phyloP scores from a whole-genome alignment of 2,329 filamentous ascomycete species.

The Paraphoma sp. region DNA sequence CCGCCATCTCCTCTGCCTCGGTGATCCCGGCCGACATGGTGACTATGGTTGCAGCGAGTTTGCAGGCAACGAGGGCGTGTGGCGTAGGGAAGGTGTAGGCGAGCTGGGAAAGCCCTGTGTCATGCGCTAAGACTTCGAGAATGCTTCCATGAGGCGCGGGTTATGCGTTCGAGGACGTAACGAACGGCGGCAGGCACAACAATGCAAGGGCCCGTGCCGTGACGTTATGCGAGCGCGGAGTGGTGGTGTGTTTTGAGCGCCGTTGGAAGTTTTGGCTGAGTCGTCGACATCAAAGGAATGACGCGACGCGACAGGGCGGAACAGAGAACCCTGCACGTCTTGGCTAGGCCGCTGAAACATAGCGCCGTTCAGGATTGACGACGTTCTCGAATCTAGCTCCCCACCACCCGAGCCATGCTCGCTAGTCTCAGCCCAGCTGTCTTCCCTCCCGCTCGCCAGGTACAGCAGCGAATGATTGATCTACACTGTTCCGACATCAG shows the following conservation, averaged over 20 bases:
- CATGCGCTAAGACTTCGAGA: conserved; percentile 1
- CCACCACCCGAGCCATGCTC: conserved; percentile 1
- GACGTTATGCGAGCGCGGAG: conserved; percentile 15
- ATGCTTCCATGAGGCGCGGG: conserved; percentile 7
- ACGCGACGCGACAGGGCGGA: conserved; percentile 22
- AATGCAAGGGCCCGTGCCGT: conserved; percentile 9
- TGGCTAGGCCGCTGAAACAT: conserved; percentile 30
- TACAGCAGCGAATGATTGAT: background rate
- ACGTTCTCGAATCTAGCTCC: conserved; percentile 9
- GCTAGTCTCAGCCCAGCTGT: conserved; percentile 10
- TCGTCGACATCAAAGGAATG: conserved; percentile 9
- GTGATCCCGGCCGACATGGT: conserved; percentile 17
- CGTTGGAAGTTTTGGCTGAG: conserved; percentile 9
- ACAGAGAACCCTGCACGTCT: conserved; percentile 5
- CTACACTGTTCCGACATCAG: background rate
- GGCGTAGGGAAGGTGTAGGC: conserved; percentile 32
- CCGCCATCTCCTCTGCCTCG: conserved; percentile 16
- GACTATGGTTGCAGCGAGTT: background rate
- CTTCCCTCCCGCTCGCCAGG: background rate
- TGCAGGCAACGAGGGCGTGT: conserved; percentile 2
- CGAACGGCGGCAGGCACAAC: conserved; percentile 7
- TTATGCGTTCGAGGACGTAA: conserved; percentile 22
- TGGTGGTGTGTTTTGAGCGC: conserved; percentile 33
- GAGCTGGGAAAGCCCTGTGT: conserved; percentile 21
- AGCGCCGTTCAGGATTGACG: conserved; percentile 32